These are phyloP conservation scores for Saksenaea vasiformis DNA, from an alignment of 371 early-diverging fungal species.

Conservation along the genomic window DNA sequence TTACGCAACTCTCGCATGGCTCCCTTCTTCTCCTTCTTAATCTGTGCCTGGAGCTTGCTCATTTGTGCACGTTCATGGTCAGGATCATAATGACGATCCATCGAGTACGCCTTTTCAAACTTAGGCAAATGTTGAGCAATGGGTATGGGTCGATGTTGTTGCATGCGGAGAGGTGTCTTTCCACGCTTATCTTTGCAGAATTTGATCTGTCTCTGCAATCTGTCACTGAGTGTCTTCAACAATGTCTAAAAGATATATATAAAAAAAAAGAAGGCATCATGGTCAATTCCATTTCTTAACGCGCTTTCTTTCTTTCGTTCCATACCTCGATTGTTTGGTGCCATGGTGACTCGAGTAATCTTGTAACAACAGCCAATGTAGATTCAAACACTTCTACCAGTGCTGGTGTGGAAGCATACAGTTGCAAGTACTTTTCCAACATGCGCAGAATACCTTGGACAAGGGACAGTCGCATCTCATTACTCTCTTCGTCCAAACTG, in stretches of 20 bases:
- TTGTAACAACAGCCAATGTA: constrained; percentile 38
- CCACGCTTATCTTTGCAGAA: constrained; percentile 60
- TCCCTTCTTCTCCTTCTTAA: constrained; percentile 91
- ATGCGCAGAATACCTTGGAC: constrained; percentile 47
- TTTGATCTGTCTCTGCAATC: constrained; percentile 54
- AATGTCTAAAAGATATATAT: too few species aligned
- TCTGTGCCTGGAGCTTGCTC: constrained; percentile 75
- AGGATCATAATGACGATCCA: constrained; percentile 85
- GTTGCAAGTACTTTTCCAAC: constrained; percentile 51
- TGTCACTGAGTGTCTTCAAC: constrained; percentile 33
- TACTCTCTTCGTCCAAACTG: constrained; percentile 16
- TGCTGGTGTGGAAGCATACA: constrained; percentile 61
- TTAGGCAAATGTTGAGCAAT: constrained; percentile 88
- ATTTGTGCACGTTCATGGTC: constrained; percentile 73
- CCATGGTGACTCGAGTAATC: constrained; percentile 25
- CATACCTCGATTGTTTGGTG: constrained; percentile 38
- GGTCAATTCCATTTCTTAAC: too few species aligned
- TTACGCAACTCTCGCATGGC: constrained; percentile 93
- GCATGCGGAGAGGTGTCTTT: constrained; percentile 77
- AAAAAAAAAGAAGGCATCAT: too few species aligned
- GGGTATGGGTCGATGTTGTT: constrained; percentile 86
- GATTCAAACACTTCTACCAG: constrained; percentile 64
- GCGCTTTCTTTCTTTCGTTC: neutral
- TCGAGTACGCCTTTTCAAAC: constrained; percentile 82
- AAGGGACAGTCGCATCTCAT: constrained; percentile 28